Evolutionary conservation across 2,329 filamentous ascomycete species (phyloP).

Genomic region (Colletotrichum echinochloae): DNA sequence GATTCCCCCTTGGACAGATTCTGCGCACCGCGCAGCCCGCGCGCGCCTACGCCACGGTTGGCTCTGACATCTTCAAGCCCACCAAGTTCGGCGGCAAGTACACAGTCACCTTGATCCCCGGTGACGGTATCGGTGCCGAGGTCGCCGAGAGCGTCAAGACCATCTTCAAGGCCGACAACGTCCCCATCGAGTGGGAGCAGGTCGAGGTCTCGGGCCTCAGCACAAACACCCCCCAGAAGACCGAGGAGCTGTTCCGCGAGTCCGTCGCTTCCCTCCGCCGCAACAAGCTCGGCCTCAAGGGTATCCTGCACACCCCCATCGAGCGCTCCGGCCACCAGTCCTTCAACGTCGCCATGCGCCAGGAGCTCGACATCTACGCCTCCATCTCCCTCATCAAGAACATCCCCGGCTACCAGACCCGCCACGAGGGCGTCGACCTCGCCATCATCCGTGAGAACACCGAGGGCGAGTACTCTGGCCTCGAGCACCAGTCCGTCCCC

Average conservation of each 20-base stretch:
- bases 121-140: slow-evolving; percentile 98
- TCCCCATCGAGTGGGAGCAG: slow-evolving; percentile 99
- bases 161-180: slow-evolving; percentile 99
- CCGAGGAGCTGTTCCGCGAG: slow-evolving; percentile 95
- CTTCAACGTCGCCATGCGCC: slow-evolving; percentile 99
- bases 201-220: slow-evolving; percentile 94
- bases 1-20: slow-evolving; percentile 55
- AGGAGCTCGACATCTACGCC: slow-evolving; percentile 99
- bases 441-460: slow-evolving; percentile 99
- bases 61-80: slow-evolving; percentile 98
- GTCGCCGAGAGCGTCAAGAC: slow-evolving; percentile 98
- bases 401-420: slow-evolving; percentile 97
- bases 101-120: slow-evolving; percentile 97
- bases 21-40: slow-evolving; percentile 61
- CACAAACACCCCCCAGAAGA: slow-evolving; percentile 80
- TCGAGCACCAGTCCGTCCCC: slow-evolving; percentile 97
- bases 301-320: slow-evolving; percentile 97
- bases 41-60: slow-evolving; percentile 81
- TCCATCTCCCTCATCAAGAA: slow-evolving; percentile 99
- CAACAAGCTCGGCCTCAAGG: slow-evolving; percentile 99
- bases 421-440: slow-evolving; percentile 96
- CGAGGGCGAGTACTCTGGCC: slow-evolving; percentile 98
- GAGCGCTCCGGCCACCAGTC: slow-evolving; percentile 97
- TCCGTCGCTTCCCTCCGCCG: slow-evolving; percentile 94
- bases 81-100: slow-evolving; percentile 99